phyloP scores from a whole-genome alignment of 768 basidiomycete species.

The Hericium erinaceus region DNA sequence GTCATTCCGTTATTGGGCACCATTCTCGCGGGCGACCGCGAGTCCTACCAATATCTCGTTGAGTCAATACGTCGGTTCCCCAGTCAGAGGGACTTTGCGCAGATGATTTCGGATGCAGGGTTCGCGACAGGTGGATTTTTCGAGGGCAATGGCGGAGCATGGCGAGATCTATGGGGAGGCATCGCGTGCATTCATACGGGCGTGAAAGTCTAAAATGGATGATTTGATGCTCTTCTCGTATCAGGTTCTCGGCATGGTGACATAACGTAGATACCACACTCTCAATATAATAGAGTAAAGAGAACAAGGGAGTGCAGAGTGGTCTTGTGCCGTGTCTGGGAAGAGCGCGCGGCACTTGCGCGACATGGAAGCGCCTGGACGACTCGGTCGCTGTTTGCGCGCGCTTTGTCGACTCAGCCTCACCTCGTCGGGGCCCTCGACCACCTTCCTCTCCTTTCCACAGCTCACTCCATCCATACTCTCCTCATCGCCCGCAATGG shows the following conservation, averaged over 20 bases:
- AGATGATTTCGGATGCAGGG: slow-evolving; percentile 82
- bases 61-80: slow-evolving; percentile 96
- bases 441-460: not conserved
- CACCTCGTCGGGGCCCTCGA: not conserved
- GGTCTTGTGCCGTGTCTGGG: not conserved
- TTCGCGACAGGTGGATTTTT: slow-evolving; percentile 54
- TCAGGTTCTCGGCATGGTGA: too few relatives aligned
- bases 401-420: not conserved
- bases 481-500: slow-evolving; percentile 4
- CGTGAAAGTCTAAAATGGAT: slow-evolving; percentile 52
- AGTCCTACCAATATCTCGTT: slow-evolving; percentile 94
- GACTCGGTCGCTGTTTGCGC: not conserved
- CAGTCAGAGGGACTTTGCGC: slow-evolving; percentile 75
- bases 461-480: slow-evolving; percentile 2
- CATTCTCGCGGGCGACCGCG: slow-evolving; percentile 89
- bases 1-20: slow-evolving; percentile 95
- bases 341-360: not conserved
- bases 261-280: too few relatives aligned
- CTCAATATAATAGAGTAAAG: not conserved
- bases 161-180: slow-evolving; percentile 81
- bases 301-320: not conserved
- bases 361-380: not conserved
- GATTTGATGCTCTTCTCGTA: too few relatives aligned
- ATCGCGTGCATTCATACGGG: slow-evolving; percentile 80
- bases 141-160: slow-evolving; percentile 73